Base-by-base conservation (phyloP, 1,284 basidiomycete genomes). In the Mycena sp. region DNA sequence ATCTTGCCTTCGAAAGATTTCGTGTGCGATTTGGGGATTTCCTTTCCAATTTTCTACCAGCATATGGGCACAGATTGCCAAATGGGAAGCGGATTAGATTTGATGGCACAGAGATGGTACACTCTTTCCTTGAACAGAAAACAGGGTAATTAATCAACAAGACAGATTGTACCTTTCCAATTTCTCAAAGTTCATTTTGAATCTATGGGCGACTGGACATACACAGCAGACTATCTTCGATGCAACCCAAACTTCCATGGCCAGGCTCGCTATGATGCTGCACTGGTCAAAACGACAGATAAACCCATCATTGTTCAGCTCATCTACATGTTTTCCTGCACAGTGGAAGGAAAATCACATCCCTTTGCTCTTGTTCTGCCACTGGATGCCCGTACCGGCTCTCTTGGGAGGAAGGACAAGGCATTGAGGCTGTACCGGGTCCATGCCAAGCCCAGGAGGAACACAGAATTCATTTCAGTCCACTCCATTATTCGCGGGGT, bases 331-430 rank as follows among this genome's bases (percentile, higher is more conserved):
- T 76, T 78, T n/a, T n/a, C n/a, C n/a, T n/a, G n/a, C n/a, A n/a
- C n/a, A n/a, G n/a, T n/a, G n/a, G n/a, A n/a, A n/a, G 49, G 44
- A 3, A 49, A 51, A 6, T 37, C 44, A 11, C 73, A 72, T 63
- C 60, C 69, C 4, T 29, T 76, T 54, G 75, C 74, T 5, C 63
- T 75, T 1, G 60, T 78, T 7, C 71, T 70, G 29, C 69, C 72
- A 21, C 74, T 68, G 55, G 67, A 68, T 55, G 16, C 32, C n/a
- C 61, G 60, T 4, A 23, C 21, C 2, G 51, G 51, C 21, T 26
- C 1, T 4, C 14, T 19, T 29, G 51, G 46, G 10, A 69, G 67
- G 25, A 74, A n/a, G n/a, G n/a, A n/a, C n/a, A n/a, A n/a, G n/a
- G n/a, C n/a, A n/a, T n/a, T n/a, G n/a, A n/a, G n/a, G n/a, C n/a